Evolutionary conservation across 306 rosid species (phyloP).

Genomic region (Gastrolobium bilobum): DNA sequence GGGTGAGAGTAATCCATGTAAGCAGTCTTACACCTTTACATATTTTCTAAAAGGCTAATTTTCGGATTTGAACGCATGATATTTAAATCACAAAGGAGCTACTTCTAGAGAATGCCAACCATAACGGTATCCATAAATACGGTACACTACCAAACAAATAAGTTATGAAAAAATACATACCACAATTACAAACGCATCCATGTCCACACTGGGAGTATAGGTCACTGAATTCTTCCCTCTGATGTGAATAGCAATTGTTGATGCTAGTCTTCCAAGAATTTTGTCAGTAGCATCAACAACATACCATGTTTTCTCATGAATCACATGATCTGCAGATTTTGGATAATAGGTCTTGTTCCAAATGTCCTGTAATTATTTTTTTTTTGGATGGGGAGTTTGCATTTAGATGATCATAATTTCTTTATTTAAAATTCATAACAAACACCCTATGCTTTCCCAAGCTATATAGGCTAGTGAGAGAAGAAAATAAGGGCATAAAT

Average conservation of each 20-base stretch:
- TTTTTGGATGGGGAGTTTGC: not conserved
- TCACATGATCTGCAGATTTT: constrained; percentile 92
- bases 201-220: constrained; percentile 94
- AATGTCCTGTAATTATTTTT: constrained; percentile 69
- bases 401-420: not conserved
- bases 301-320: constrained; percentile 89
- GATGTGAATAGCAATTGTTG: constrained; percentile 85
- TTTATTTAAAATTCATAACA: not conserved
- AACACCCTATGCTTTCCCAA: not conserved
- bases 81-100: too few relatives aligned
- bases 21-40: too few relatives aligned
- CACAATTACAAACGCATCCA: constrained; percentile 99
- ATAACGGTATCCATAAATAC: not conserved
- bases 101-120: not conserved
- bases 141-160: constrained; percentile 16
- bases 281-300: constrained; percentile 92
- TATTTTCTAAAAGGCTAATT: too few relatives aligned
- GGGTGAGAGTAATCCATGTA: too few relatives aligned
- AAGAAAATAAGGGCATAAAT: constrained; percentile 6
- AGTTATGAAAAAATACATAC: constrained; percentile 58
- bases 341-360: constrained; percentile 98
- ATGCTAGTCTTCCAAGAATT: constrained; percentile 92
- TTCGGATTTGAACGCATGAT: too few relatives aligned
- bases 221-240: constrained; percentile 87
- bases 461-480: not conserved